Evolutionary conservation across 352 stramenopile species (phyloP), one percentile per base, ranked within the genome.

Genomic region (Phytopythium cucurbitacearum): DNA sequence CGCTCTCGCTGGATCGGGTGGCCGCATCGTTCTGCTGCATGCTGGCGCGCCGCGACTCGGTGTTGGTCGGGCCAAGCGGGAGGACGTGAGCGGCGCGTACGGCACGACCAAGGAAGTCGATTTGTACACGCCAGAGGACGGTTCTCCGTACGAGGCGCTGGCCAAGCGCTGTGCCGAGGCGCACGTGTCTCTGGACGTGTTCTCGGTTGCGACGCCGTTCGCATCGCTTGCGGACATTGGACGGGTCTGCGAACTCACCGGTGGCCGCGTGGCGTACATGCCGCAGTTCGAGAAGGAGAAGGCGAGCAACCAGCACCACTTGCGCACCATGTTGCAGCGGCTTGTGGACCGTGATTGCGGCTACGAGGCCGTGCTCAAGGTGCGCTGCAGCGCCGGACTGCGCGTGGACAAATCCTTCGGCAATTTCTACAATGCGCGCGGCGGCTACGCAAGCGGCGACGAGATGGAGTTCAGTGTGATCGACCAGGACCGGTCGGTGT

Each of bases 401-500:
- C 80, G 84, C 38, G 85, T 96, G 50, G 85, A 93, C 9, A 70
- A 87, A n/a, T 89, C 87, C 13, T 94, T 83, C 56, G 87, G 88
- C 34, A 92, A 77, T 67, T 92, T 91, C 53, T 90, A 73, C 59
- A 86, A 53, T 32, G 57, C 77, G 5, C 73, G 71, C 9, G 81
- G 80, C 36, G 42, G 67, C n/a, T 77, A 87, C 48, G 70, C 71
- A 4, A 73, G 65, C 12, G 84, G 83, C 34, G 80, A 93, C 67
- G 90, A 97, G 61, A 87, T 96, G 69, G 87, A 96, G 57, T 90
- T 97, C 59, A 74, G 84, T 15, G 76, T 87, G 53, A 90, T 97
- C 10, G 80, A 94, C 55, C 77, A 92, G 55, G 82, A 95, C 45
- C 81, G 84, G 35, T 89, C 85, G 2, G 78, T 94, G 40, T 82